Evolutionary conservation across 495 filamentous ascomycete species (phyloP).

Genomic region (Neurospora sp.): DNA sequence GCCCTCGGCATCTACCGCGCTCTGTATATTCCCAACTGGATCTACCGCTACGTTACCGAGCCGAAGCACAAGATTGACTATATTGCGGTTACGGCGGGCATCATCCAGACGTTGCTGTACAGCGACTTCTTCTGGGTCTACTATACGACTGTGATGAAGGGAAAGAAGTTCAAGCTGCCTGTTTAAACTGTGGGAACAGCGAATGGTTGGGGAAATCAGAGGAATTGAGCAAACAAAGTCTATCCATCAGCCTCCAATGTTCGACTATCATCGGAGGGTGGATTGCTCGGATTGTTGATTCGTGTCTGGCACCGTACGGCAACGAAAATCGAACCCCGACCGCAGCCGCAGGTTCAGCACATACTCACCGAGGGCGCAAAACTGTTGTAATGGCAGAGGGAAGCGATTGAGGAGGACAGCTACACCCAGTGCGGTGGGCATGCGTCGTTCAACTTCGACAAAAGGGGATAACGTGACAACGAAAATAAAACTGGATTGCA

Average conservation of each 20-base stretch:
- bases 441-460: not conserved
- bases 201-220: not conserved
- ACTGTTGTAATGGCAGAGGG: not conserved
- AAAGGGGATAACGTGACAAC: not conserved
- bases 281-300: not conserved
- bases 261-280: not conserved
- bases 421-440: not conserved
- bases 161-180: conserved; percentile 79
- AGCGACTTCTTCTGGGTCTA: conserved; percentile 99
- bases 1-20: conserved; percentile 86
- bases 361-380: not conserved
- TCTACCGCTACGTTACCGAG: conserved; percentile 76
- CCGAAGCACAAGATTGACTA: conserved; percentile 56
- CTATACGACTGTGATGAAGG: conserved; percentile 87
- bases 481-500: not conserved
- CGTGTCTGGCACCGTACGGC: not conserved
- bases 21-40: conserved; percentile 97
- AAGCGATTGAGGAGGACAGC: not conserved
- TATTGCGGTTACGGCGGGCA: conserved; percentile 75
- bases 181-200: conserved; percentile 39
- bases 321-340: not conserved
- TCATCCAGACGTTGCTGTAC: conserved; percentile 89
- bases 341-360: not conserved
- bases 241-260: not conserved
- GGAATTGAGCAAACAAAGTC: not conserved